Base-by-base conservation (phyloP, 2,329 filamentous ascomycete genomes). In the Colletotrichum liaoningense region DNA sequence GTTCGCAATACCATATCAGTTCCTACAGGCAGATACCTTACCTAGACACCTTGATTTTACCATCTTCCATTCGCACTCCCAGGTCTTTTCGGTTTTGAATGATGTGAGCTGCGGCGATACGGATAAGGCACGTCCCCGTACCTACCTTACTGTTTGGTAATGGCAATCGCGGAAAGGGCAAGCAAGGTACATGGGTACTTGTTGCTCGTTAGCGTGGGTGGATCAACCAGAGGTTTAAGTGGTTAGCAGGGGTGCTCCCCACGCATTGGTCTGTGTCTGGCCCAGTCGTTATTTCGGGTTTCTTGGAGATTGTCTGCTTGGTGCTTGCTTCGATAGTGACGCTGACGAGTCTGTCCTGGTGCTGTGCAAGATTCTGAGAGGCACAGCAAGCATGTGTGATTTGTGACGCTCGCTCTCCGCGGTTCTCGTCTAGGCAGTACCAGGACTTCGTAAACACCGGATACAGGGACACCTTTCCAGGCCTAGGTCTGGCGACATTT, bases 251-350 rank as follows among this genome's bases (percentile, higher is more conserved):
- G 71, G 67, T 64, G 59, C 56, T 73, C 60, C 35, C 67, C 56
- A 73, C 67, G 67, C 60, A 66, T 56, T 38, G 71, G 71, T 57
- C 62, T 67, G 70, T 28, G 58, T 28, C 35, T 38, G 62, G 57
- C 58, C 67, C 60, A 70, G 59, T 70, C 60, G 58, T 70, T 70
- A 73, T 73, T 59, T 73, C 66, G 55, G 70, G 70, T 52, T 57
- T 19, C 42, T 46, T 64, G 30, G 54, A 63, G 66, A 72, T 63
- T 69, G 54, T 30, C 26, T 63, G 24, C 26, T 28, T 49, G 14
- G n/a, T 9, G 24, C 26, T 56, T 49, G 14, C 28, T 9, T 42
- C 55, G 33, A 4, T 11, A 24, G 35, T 65, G 30, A 24, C 33
- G 52, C 30, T 65, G 14, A 22, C 4, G 63, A 57, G 33, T 46